Evolutionary conservation across 331 rosid genomes (phyloP).

Genomic region (Cydonia oblonga): DNA sequence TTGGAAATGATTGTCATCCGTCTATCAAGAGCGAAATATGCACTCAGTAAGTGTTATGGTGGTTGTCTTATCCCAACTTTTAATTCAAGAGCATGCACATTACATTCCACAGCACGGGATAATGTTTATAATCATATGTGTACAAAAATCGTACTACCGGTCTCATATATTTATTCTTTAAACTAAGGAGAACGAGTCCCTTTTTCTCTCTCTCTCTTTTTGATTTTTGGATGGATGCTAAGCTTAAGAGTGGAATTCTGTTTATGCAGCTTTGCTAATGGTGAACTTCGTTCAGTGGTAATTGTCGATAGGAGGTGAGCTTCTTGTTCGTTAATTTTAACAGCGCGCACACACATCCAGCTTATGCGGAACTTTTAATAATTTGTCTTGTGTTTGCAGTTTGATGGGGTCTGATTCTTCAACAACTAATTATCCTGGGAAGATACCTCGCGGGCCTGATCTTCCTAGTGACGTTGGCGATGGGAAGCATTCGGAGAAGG

Average conservation of each 20-base stretch:
- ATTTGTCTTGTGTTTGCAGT: conserved; percentile 29
- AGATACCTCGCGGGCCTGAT: conserved; percentile 57
- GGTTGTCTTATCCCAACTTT: neutral
- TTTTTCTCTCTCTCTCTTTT: neutral
- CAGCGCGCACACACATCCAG: too few species aligned
- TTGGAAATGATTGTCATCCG: conserved; percentile 83
- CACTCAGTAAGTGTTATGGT: conserved; percentile 41
- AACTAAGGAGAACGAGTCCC: neutral
- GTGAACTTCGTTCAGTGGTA: conserved; percentile 85
- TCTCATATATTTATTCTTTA: neutral
- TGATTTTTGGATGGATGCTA: neutral
- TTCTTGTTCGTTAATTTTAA: neutral
- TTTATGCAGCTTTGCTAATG: conserved; percentile 66
- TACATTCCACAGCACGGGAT: neutral
- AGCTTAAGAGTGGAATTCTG: neutral
- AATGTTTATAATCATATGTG: neutral
- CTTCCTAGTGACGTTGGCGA: conserved; percentile 61
- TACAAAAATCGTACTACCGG: neutral
- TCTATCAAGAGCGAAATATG: conserved; percentile 55
- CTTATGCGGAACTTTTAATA: conserved; percentile 9
- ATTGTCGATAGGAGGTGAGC: conserved; percentile 68
- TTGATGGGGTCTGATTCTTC: conserved; percentile 52
- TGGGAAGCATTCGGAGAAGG: conserved; percentile 33
- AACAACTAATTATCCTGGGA: conserved; percentile 65
- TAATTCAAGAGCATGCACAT: neutral